These are phyloP conservation scores for Litchi chinensis DNA, from an alignment of 345 rosid genomes.

Conservation along the genomic window DNA sequence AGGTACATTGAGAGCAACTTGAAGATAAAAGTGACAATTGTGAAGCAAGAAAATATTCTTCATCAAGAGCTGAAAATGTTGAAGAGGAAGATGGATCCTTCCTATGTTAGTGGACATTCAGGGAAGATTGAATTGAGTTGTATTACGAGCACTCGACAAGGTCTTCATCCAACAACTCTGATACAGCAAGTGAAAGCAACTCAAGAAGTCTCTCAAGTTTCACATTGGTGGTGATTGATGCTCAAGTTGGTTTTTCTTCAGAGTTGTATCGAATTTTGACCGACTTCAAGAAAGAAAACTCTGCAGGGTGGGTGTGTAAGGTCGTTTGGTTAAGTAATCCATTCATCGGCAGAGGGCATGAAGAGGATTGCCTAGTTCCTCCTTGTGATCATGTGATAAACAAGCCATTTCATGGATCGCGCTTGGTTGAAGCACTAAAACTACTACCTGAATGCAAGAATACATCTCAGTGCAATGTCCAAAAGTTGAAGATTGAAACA, in stretches of 20 bases:
- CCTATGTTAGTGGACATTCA: background rate
- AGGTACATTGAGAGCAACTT: constrained; percentile 35
- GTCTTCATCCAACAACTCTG: constrained; percentile 18
- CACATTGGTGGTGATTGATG: constrained; percentile 32
- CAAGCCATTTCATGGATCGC: constrained; percentile 39
- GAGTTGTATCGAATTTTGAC: constrained; percentile 12
- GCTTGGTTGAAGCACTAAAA: constrained; percentile 28
- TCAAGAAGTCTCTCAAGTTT: constrained; percentile 21
- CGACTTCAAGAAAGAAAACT: constrained; percentile 27
- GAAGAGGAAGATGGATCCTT: constrained; percentile 25
- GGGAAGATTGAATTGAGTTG: constrained; percentile 17
- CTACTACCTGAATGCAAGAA: constrained; percentile 23
- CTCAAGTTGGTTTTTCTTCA: constrained; percentile 6
- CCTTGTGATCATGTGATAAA: constrained; percentile 19
- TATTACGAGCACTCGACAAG: constrained; percentile 6
- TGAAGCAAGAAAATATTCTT: constrained; percentile 24
- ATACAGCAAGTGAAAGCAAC: constrained; percentile 15
- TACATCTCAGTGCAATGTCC: background rate
- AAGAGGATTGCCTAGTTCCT: background rate
- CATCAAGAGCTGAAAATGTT: constrained; percentile 24
- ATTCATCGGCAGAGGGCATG: background rate
- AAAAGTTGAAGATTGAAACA: constrained; percentile 4
- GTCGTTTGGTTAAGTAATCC: constrained; percentile 36
- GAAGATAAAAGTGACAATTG: constrained; percentile 32
- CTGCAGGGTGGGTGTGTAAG: constrained; percentile 20